Evolutionary conservation across 495 filamentous ascomycete genomes (phyloP).

Genomic region (Clohesyomyces aquaticus): DNA sequence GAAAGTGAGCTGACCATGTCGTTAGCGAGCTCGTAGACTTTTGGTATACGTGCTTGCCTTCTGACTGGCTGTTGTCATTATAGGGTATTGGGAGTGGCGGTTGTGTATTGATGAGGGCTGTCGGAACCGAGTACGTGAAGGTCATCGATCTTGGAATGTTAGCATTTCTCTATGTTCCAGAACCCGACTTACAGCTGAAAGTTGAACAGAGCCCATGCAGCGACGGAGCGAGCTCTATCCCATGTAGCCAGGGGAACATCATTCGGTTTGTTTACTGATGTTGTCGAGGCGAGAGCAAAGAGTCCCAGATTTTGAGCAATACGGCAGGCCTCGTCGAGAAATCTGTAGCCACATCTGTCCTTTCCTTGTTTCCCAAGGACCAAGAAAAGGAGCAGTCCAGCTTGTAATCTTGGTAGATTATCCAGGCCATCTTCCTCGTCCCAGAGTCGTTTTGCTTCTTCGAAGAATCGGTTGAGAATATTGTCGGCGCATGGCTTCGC

Average conservation of each 20-base stretch:
- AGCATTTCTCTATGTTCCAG: not conserved
- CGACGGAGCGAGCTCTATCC: constrained; percentile 19
- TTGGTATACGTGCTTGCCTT: constrained; percentile 13
- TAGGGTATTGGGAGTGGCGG: constrained; percentile 27
- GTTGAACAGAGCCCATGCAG: constrained; percentile 32
- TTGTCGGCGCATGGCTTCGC: constrained; percentile 29
- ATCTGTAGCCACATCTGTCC: constrained; percentile 26
- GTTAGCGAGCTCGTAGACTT: not conserved
- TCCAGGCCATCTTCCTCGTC: constrained; percentile 23
- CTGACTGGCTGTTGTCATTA: constrained; percentile 13
- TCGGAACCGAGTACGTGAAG: constrained; percentile 27
- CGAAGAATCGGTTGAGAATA: constrained; percentile 18
- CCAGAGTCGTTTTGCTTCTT: constrained; percentile 30
- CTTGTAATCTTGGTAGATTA: constrained; percentile 21
- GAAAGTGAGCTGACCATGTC: constrained; percentile 17
- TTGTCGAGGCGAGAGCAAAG: not conserved
- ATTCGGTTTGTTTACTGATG: not conserved
- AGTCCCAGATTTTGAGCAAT: constrained; percentile 26
- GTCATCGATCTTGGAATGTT: constrained; percentile 20
- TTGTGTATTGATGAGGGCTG: constrained; percentile 19
- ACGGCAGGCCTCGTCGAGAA: constrained; percentile 29
- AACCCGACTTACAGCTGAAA: constrained; percentile 29
- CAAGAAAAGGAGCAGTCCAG: constrained; percentile 24
- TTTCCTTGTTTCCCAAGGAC: constrained; percentile 32
- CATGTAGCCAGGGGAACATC: constrained; percentile 5